Evolutionary conservation across 305 asterid genomes (phyloP), one percentile per base, ranked within the genome.

Genomic region (Euphrasia arctica): DNA sequence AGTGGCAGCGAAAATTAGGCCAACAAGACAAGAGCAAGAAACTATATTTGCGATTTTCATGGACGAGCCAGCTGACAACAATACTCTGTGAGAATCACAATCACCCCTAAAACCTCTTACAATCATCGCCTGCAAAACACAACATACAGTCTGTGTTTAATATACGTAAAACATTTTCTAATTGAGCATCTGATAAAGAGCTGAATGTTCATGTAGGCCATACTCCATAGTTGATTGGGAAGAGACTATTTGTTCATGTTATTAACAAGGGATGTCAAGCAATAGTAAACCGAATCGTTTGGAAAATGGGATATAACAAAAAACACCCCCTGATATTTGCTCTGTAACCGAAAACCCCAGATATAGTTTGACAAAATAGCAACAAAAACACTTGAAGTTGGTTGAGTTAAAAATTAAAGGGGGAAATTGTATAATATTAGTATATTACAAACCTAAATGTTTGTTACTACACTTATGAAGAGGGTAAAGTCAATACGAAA

Each of bases 21-120:
- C 94, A 49, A 87, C 59, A 42, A 93, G 95, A 80, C 91, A 80
- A 54, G 80, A 79, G 54, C 78, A 42, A 50, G 98, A 84, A 52
- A 86, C 39, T 12, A 73, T 32, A 63, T 93, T 90, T 3, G 95
- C 89, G 2, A 79, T 28, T 65, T 51, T 70, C 25, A 68, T 63
- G n/a, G 99, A 90, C 34, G 96, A 58, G 52, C 87, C 90, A 0
- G 83, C 90, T 15, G 96, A 78, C 75, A 93, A 68, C 68, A 82
- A 70, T 48, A 90, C 76, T 56, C 73, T 79, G 87, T 90, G 90
- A 42, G 83, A 62, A 56, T 78, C 34, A 65, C 90, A 74, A 78
- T 90, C 95, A 41, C 99, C 97, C 66, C 92, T 82, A 67, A 93
- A 93, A 10, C 97, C 99, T 77, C 99, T 77, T 32, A 90, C 89